phyloP scores from a whole-genome alignment of 2,329 filamentous ascomycete species.

The Stachybotrys chlorohalonatus region DNA sequence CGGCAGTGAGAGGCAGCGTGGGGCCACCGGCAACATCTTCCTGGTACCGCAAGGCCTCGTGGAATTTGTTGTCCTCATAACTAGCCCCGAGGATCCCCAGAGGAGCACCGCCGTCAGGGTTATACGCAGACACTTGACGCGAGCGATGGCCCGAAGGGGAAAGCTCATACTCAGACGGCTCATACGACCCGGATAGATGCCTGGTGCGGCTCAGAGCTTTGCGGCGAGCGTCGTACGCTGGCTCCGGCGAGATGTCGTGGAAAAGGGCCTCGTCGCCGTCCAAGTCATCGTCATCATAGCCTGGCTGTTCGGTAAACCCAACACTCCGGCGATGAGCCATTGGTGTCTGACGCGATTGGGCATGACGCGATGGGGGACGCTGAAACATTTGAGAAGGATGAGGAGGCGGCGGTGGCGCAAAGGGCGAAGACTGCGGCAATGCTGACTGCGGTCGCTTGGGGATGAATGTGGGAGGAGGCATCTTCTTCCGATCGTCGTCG shows the following conservation, averaged over 20 bases:
- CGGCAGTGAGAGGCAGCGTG: constrained; percentile 42
- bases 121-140: constrained; percentile 32
- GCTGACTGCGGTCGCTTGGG: constrained; percentile 26
- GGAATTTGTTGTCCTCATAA: constrained; percentile 28
- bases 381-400: constrained; percentile 3
- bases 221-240: constrained; percentile 21
- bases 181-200: constrained; percentile 26
- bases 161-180: constrained; percentile 28
- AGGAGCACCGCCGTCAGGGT: constrained; percentile 19
- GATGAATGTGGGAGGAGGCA: constrained; percentile 36
- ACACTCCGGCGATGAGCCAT: constrained; percentile 19
- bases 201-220: constrained; percentile 22
- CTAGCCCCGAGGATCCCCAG: constrained; percentile 22
- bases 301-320: constrained; percentile 19
- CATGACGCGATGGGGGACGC: constrained; percentile 12
- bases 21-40: constrained; percentile 40
- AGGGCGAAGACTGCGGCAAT: constrained; percentile 17
- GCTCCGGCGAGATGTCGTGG: constrained; percentile 26
- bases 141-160: constrained; percentile 25
- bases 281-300: constrained; percentile 30
- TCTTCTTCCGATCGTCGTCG: constrained; percentile 34
- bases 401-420: constrained; percentile 17
- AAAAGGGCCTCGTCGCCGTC: constrained; percentile 25
- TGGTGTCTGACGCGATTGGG: constrained; percentile 16
- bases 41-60: constrained; percentile 37